phyloP scores from a whole-genome alignment of 1,139 yeast species.

The Kodamaea plutei region DNA sequence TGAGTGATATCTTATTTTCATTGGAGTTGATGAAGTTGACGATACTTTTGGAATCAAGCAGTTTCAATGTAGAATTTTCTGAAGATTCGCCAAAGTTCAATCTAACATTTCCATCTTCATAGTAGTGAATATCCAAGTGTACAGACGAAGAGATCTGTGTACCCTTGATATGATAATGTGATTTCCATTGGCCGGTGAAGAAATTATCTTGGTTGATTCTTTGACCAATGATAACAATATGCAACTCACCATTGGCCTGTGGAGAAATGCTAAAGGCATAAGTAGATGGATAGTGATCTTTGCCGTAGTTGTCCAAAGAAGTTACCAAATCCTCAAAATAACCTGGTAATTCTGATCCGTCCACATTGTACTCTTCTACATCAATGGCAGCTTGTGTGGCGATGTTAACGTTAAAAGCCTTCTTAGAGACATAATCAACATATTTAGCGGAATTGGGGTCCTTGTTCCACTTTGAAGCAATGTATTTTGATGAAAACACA shows the following conservation, averaged over 20 bases:
- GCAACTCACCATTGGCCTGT: conserved; percentile 18
- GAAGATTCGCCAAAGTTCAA: conserved; percentile 54
- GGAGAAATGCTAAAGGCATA: conserved; percentile 46
- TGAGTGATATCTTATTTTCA: conserved; percentile 62
- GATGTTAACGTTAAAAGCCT: conserved; percentile 63
- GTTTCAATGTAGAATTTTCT: conserved; percentile 14
- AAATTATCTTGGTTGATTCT: conserved; percentile 72
- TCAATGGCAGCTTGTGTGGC: conserved; percentile 42
- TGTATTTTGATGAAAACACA: conserved; percentile 27
- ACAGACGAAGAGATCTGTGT: conserved; percentile 50
- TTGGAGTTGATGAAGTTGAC: conserved; percentile 49
- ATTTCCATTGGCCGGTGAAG: conserved; percentile 89
- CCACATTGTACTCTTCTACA: conserved; percentile 37
- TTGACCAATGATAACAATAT: conserved; percentile 56
- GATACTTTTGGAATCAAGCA: conserved; percentile 27
- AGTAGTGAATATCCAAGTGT: conserved; percentile 78
- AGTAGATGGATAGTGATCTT: conserved; percentile 51
- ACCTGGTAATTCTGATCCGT: conserved; percentile 21
- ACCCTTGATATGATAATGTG: conserved; percentile 49
- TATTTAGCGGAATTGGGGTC: conserved; percentile 32
- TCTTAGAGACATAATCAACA: conserved; percentile 37
- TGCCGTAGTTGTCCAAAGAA: conserved; percentile 37
- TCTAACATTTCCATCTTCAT: conserved; percentile 93
- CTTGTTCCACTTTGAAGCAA: conserved; percentile 35
- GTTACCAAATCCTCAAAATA: conserved; percentile 28